phyloP scores from a whole-genome alignment of 2,329 filamentous ascomycete species.

The Mollisia scopiformis region DNA sequence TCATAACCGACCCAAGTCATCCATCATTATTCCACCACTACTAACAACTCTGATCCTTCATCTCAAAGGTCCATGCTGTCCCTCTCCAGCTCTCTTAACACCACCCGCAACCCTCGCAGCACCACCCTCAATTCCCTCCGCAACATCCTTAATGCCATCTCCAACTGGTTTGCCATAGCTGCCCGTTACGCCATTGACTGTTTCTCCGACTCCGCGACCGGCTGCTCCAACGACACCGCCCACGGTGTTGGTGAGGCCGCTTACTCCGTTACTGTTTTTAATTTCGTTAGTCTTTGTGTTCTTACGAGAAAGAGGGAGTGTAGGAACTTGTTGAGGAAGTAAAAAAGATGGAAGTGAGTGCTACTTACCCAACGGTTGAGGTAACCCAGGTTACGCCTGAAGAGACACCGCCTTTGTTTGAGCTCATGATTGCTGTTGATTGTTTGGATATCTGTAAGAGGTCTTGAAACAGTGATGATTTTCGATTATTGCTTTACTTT shows the following conservation, averaged over 20 bases:
- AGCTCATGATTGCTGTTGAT: slow-evolving; percentile 2
- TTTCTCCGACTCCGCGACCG: slow-evolving; percentile 30
- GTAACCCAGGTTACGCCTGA: slow-evolving; percentile 24
- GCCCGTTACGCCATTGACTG: slow-evolving; percentile 28
- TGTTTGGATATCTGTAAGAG: not conserved
- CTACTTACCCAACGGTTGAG: slow-evolving; percentile 19
- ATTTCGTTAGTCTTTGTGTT: not conserved
- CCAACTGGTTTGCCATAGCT: slow-evolving; percentile 28
- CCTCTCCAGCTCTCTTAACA: slow-evolving; percentile 30
- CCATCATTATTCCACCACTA: not conserved
- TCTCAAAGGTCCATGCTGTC: slow-evolving; percentile 20
- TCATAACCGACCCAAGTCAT: not conserved
- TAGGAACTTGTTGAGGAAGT: not conserved
- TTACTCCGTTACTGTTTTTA: slow-evolving; percentile 20
- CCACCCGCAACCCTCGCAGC: slow-evolving; percentile 26
- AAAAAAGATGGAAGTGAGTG: not conserved
- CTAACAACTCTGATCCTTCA: not conserved
- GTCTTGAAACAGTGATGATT: no score
- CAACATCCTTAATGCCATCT: slow-evolving; percentile 29
- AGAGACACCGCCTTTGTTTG: slow-evolving; percentile 20
- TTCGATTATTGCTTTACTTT: not conserved
- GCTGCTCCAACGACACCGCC: slow-evolving; percentile 29
- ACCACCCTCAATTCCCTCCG: slow-evolving; percentile 28
- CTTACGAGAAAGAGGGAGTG: not conserved
- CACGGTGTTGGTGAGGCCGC: slow-evolving; percentile 27